Evolutionary conservation across 169 alveolate genomes (phyloP).

Genomic region (Eimeria sp.): DNA sequence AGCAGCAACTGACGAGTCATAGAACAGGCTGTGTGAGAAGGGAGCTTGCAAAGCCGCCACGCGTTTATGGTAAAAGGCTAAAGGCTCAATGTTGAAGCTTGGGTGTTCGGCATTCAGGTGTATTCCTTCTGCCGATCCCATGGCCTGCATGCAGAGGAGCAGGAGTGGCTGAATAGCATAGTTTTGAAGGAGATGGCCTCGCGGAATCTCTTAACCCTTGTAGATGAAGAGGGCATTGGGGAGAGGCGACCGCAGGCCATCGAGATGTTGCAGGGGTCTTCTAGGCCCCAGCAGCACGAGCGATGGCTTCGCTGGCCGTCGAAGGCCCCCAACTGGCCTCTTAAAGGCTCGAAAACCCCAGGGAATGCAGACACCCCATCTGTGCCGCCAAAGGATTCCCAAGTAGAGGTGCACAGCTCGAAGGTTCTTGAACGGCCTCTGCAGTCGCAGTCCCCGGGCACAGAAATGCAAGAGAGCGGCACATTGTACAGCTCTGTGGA

Average conservation of each 20-base stretch:
- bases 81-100: neutral
- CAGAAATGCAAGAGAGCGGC: neutral
- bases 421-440: neutral
- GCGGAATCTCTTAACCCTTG: conserved; percentile 59
- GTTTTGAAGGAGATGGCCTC: conserved; percentile 72
- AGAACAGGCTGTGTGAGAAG: neutral
- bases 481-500: neutral
- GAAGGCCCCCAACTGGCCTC: neutral
- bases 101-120: conserved; percentile 38
- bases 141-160: conserved; percentile 75
- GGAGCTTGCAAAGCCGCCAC: neutral
- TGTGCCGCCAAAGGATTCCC: neutral
- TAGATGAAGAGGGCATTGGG: neutral
- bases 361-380: neutral
- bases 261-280: neutral
- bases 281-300: neutral
- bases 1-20: neutral
- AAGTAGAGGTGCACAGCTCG: neutral
- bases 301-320: neutral
- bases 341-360: neutral
- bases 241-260: conserved; percentile 31
- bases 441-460: neutral
- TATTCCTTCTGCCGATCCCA: conserved; percentile 67
- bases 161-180: conserved; percentile 71
- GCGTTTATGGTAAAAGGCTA: neutral